phyloP scores from a whole-genome alignment of 176 grass and related monocot genomes.

The Puya raimondii region DNA sequence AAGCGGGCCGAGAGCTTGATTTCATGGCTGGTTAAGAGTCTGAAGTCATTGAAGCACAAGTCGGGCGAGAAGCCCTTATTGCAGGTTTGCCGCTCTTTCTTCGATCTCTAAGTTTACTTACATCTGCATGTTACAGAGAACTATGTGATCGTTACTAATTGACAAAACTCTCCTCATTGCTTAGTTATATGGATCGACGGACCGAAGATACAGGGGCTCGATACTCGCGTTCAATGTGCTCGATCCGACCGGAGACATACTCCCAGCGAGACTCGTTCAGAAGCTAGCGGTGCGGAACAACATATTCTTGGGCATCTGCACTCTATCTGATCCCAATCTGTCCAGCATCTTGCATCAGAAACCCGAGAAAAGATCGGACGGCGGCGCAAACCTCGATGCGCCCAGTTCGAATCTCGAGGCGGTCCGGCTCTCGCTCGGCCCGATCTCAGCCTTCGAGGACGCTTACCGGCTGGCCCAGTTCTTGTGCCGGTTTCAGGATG shows the following conservation, averaged over 20 bases:
- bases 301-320: constrained; percentile 1
- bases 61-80: background rate
- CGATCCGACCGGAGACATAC: background rate
- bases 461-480: background rate
- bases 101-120: background rate
- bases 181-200: background rate
- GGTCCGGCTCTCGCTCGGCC: background rate
- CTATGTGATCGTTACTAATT: too few relatives aligned
- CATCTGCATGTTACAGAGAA: too few relatives aligned
- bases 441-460: background rate
- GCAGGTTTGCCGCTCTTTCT: background rate
- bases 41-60: constrained; percentile 4
- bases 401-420: background rate
- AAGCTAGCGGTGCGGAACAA: background rate
- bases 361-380: background rate
- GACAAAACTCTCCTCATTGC: background rate
- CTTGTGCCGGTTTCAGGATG: background rate
- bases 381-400: background rate
- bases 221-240: background rate
- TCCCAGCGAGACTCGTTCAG: background rate
- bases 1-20: constrained; percentile 2
- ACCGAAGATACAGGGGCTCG: background rate
- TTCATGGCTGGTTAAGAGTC: background rate
- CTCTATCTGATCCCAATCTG: background rate
- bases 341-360: background rate